These are phyloP conservation scores for Toxicodendron radicans DNA, from an alignment of 345 rosid genomes.

Conservation along the genomic window DNA sequence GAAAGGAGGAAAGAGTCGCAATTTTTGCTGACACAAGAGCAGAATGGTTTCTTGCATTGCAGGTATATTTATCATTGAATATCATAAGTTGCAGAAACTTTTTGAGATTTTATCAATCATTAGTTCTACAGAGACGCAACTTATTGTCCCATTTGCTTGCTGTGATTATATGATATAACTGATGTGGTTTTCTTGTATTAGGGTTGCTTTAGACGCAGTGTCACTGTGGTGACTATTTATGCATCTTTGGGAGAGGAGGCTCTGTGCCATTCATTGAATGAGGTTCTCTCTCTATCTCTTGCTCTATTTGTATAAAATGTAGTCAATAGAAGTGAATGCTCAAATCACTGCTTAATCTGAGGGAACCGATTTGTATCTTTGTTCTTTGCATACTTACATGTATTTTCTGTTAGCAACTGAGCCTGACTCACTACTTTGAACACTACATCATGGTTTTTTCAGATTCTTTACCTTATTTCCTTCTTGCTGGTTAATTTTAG, in stretches of 20 bases:
- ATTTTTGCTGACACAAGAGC: slow-evolving; percentile 93
- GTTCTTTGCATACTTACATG: neutral
- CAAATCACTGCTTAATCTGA: neutral
- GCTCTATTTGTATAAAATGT: neutral
- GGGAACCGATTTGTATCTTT: too few relatives aligned
- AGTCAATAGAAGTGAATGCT: neutral
- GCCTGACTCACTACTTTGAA: neutral
- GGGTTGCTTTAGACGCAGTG: slow-evolving; percentile 92
- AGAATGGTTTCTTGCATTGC: slow-evolving; percentile 95
- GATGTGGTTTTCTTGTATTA: slow-evolving; percentile 33
- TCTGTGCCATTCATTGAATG: slow-evolving; percentile 89
- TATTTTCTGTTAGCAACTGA: neutral
- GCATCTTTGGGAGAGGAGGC: slow-evolving; percentile 97
- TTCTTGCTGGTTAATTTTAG: slow-evolving; percentile 1
- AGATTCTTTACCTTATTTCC: neutral
- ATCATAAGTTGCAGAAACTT: neutral
- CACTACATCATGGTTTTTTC: neutral
- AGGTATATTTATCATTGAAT: slow-evolving; percentile 45
- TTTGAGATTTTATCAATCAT: neutral
- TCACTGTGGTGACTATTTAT: slow-evolving; percentile 91
- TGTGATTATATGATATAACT: slow-evolving; percentile 5
- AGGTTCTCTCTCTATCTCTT: slow-evolving; percentile 52
- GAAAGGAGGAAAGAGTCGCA: slow-evolving; percentile 76
- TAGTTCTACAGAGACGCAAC: neutral
- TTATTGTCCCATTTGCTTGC: neutral